Evolutionary conservation across 179 eudicot species (phyloP).

Genomic region (Pouteria campechiana): DNA sequence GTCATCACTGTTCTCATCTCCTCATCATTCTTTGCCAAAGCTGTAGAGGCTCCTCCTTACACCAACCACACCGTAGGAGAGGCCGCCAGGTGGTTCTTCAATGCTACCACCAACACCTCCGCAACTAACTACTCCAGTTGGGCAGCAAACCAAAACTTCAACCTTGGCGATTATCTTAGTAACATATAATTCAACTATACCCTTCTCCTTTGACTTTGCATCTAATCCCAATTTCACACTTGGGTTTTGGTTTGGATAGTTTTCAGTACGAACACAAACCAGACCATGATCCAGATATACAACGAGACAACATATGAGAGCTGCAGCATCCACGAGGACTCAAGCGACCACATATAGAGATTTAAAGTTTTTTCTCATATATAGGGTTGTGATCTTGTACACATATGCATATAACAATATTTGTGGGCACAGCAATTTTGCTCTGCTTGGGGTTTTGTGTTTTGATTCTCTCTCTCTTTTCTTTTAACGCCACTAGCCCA

Average conservation of each 20-base stretch:
- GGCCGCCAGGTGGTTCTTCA: conserved; percentile 57
- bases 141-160: conserved; percentile 40
- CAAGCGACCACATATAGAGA: conserved; percentile 36
- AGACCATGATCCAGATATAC: conserved; percentile 53
- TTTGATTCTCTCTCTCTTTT: no score
- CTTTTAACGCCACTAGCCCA: no score
- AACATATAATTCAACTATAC: background rate
- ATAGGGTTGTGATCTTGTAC: no score
- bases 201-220: no score
- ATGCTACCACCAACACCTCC: conserved; percentile 23
- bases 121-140: conserved; percentile 43
- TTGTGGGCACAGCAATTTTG: no score
- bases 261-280: conserved; percentile 47
- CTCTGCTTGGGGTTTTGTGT: no score
- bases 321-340: conserved; percentile 37
- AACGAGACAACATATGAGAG: conserved; percentile 44
- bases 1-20: no score
- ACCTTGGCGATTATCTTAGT: conserved; percentile 59
- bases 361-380: no score
- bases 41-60: no score
- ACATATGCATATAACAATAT: no score
- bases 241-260: conserved; percentile 14
- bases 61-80: conserved; percentile 72
- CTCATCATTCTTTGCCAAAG: no score
- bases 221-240: background rate